These are phyloP conservation scores for Diplodia corticola DNA, from an alignment of 2,329 filamentous ascomycete species.

Conservation along the genomic window DNA sequence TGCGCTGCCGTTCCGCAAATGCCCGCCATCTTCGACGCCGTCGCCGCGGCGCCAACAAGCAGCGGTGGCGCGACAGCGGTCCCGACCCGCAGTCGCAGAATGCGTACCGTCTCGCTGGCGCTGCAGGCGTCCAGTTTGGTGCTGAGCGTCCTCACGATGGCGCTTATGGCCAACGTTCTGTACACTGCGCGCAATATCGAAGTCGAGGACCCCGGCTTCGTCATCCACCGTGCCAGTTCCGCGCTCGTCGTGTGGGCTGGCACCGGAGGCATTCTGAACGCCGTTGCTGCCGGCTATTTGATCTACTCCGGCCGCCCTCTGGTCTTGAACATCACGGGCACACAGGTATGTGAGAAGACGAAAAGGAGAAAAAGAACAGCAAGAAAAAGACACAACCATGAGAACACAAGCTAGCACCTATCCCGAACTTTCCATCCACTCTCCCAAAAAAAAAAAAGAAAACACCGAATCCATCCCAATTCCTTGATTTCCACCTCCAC, in stretches of 20 bases:
- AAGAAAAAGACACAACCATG: background rate
- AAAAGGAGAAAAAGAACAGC: background rate
- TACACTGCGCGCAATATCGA: background rate
- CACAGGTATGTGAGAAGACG: background rate
- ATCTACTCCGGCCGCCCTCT: background rate
- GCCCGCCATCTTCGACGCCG: slow-evolving; percentile 10
- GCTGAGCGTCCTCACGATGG: background rate
- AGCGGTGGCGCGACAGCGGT: background rate
- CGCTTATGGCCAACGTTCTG: slow-evolving; percentile 7
- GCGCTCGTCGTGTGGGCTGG: slow-evolving; percentile 7
- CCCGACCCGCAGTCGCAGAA: background rate
- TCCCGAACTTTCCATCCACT: background rate
- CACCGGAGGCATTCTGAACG: background rate
- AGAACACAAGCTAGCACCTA: too few relatives aligned
- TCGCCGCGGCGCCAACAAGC: background rate
- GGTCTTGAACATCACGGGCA: background rate
- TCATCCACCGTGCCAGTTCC: slow-evolving; percentile 1
- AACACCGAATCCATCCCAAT: background rate
- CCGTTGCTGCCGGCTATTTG: background rate
- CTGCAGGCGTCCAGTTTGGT: background rate
- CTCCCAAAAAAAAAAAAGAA: too few relatives aligned
- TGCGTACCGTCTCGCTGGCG: background rate
- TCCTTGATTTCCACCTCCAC: background rate
- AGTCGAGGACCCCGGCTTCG: background rate
- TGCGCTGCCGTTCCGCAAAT: background rate